These are phyloP conservation scores for Entomortierella beljakovae DNA, from an alignment of 192 early-diverging fungal genomes.

Conservation along the genomic window DNA sequence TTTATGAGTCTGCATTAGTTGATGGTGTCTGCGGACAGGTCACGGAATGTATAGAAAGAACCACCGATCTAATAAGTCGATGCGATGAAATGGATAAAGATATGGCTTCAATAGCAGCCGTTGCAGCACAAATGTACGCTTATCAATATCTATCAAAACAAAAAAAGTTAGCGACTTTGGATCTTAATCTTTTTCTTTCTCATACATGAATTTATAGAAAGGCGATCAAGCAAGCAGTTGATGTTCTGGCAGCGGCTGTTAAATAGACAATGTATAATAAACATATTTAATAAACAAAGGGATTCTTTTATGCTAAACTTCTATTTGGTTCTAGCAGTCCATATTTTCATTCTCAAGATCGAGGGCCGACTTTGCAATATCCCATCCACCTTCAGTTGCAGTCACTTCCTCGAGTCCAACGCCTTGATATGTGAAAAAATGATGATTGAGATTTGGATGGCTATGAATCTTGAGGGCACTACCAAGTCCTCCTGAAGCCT, in stretches of 20 bases:
- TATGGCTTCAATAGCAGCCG: slow-evolving; percentile 30
- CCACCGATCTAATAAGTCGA: slow-evolving; percentile 38
- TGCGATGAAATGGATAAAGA: slow-evolving; percentile 55
- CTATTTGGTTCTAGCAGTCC: slow-evolving; percentile 20
- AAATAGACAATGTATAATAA: slow-evolving; percentile 4
- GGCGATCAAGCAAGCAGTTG: slow-evolving; percentile 42
- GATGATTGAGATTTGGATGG: slow-evolving; percentile 79
- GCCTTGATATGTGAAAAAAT: slow-evolving; percentile 61
- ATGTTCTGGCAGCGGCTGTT: slow-evolving; percentile 21
- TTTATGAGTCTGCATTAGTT: slow-evolving; percentile 38
- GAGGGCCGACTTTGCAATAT: background rate
- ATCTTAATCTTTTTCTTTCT: slow-evolving; percentile 2
- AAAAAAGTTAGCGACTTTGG: background rate
- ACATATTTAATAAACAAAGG: background rate
- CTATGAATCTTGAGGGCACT: slow-evolving; percentile 76
- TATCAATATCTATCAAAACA: background rate
- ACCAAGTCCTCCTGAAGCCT: slow-evolving; percentile 64
- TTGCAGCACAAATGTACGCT: slow-evolving; percentile 32
- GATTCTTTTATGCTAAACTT: background rate
- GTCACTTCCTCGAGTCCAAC: slow-evolving; percentile 21
- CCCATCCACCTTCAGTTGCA: background rate
- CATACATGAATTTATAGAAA: slow-evolving; percentile 7
- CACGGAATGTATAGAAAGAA: slow-evolving; percentile 28
- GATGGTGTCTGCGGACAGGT: slow-evolving; percentile 43
- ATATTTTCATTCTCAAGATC: slow-evolving; percentile 5